A percentile compares a stretch with the other conserved stretches of the same genome.
Evolutionary conservation across 2,329 filamentous ascomycete genomes (phyloP).

Genomic region (Nothopassalora personata): DNA sequence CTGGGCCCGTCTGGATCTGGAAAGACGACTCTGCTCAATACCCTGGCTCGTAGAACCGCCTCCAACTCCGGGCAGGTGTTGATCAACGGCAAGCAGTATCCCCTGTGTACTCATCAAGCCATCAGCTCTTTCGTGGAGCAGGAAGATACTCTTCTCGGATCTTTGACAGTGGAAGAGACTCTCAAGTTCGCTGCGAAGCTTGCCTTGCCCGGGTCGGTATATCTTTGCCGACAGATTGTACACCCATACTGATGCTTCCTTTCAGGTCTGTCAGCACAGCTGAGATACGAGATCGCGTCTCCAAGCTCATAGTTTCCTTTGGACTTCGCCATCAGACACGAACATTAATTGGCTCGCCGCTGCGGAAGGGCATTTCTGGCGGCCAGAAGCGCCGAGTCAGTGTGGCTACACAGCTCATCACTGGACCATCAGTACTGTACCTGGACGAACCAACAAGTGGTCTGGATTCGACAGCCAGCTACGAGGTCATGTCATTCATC

Average conservation of each 20-base stretch:
- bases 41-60: conserved; percentile 58
- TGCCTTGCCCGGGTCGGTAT: conserved; percentile 40
- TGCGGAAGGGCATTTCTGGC: conserved; percentile 73
- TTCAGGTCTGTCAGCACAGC: conserved; percentile 51
- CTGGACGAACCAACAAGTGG: conserved; percentile 78
- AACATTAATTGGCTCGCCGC: conserved; percentile 70
- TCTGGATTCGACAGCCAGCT: conserved; percentile 68
- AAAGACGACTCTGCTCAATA: conserved; percentile 77
- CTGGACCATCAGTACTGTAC: conserved; percentile 70
- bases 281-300: conserved; percentile 56
- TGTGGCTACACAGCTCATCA: conserved; percentile 73
- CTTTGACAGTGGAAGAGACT: conserved; percentile 71
- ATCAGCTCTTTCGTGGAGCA: conserved; percentile 76
- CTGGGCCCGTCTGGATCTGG: conserved; percentile 68
- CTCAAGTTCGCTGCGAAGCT: conserved; percentile 68
- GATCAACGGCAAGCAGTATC: conserved; percentile 53
- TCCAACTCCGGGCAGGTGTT: conserved; percentile 47
- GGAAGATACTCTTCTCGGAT: conserved; percentile 74
- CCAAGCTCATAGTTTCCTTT: conserved; percentile 61
- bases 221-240: neutral
- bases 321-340: conserved; percentile 62
- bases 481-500: conserved; percentile 67
- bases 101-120: conserved; percentile 37
- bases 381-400: conserved; percentile 75
- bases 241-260: conserved; percentile 34